Evolutionary conservation across 495 filamentous ascomycete species (phyloP).

Genomic region (Penicillium robsamsonii): DNA sequence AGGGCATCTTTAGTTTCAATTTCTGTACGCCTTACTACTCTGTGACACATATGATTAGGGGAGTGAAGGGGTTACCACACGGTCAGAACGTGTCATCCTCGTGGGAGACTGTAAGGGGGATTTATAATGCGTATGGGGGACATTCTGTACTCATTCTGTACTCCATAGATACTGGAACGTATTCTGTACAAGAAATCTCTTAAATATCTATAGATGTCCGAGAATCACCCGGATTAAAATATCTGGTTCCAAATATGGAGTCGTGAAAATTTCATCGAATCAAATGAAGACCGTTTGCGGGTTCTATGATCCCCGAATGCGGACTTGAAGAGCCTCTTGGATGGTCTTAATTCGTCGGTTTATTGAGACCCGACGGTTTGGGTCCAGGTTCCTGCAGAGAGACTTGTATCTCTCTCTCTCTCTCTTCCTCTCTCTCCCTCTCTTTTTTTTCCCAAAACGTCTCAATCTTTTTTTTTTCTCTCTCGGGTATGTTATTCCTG

Average conservation of each 20-base stretch:
- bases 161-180: no score
- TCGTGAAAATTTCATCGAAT: neutral
- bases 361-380: conserved; percentile 7
- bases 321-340: neutral
- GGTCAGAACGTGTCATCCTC: conserved; percentile 1
- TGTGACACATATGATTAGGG: no score
- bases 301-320: neutral
- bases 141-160: no score
- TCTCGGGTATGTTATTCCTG: conserved; percentile 1
- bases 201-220: neutral
- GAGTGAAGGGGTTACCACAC: neutral
- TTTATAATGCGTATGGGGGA: no score
- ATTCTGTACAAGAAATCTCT: no score
- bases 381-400: conserved; percentile 24
- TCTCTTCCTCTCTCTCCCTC: conserved; percentile 9
- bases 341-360: no score
- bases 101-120: neutral
- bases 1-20: no score
- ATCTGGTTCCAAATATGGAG: neutral
- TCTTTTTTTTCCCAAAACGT: conserved; percentile 13
- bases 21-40: no score
- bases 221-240: neutral
- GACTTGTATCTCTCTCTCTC: neutral
- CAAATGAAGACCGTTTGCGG: neutral
- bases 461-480: neutral